Base-by-base conservation (phyloP, 805 yeast species). In the Kluyveromyces lactis region DNA sequence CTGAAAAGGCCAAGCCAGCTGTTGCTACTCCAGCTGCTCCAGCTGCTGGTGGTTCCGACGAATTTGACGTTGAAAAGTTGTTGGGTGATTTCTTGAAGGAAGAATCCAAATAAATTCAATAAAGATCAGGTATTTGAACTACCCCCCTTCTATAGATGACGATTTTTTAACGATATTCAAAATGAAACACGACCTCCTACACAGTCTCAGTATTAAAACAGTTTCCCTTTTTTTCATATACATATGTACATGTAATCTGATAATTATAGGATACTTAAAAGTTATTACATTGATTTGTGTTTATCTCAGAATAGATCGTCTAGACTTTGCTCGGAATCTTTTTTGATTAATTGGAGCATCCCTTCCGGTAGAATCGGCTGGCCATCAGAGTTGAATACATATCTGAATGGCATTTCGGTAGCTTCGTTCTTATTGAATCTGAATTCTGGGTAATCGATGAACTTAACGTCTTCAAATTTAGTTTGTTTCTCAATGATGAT, bases 361-460 rank as follows among this genome's bases (percentile, higher is more conserved):
- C 97, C 97, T 41, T 74, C 73, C 1, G 98, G 98, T 54, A 90
- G 68, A 9, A 92, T 83, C 1, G 98, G 97, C 44, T 74, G 71
- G 3, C 75, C 77, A 1, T 71, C 50, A 10, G 46, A 36, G 50
- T 83, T 84, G 42, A 79, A 63, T 13, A 90, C 81, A 53, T 90
- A 90, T 56, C 98, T 72, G 66, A 90, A 90, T 2, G 98, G 98
- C 98, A 90, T 90, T 57, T 90, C 97, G 0, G 96, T 87, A 3
- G 95, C 84, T 62, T 92, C 98, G 54, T 84, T 77, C 58, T 81
- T 81, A 62, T 70, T 81, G 66, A 84, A 90, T 56, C 86, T 76
- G 50, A 90, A 81, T 62, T 90, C 97, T 3, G 98, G 98, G 57
- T 85, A 87, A 59, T 92, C 97, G 38, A 90, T 77, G 58, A 86